Base-by-base conservation (phyloP, 768 basidiomycete species). In the Hemileccinum rubropunctum region DNA sequence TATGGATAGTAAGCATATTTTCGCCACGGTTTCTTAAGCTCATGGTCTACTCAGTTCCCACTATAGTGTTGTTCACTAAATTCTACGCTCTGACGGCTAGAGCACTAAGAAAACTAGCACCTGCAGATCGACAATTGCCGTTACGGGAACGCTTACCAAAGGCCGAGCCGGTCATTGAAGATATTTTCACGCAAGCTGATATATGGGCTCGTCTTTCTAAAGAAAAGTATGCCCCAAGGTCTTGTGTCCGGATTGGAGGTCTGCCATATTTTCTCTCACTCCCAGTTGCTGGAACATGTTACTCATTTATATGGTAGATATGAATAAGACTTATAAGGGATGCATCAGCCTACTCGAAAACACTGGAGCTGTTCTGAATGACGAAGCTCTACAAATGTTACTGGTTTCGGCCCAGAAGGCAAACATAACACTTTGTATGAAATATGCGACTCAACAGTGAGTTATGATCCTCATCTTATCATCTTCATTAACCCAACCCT, bases 1-100 rank as follows among this genome's bases (percentile, higher is more conserved):
- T 8, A 40, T 20, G 4, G 42, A 48, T 37, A n/a, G 46, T 47
- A 9, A 42, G 36, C 12, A 3, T 14, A 21, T 15, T 20, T 9
- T 3, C 6, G 11, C 14, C 33, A 13, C 14, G 12, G 20, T 17
- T n/a, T 12, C 30, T 14, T 6, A 1, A 17, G 14, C 30, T 47
- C 23, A 40, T 33, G 3, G 3, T 14, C 5, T 14, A 1, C 12
- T 10, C 12, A 52, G 51, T 50, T 37, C 51, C 53, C 6, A 45
- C 52, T 8, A 17, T 54, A 4, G 46, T 55, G 8, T 5, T 53
- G 17, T 53, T 55, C 42, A 55, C 50, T 1, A 54, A 54, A 15
- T 54, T 39, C 18, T 50, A 54, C 33, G 50, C 53, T 3, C 45
- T 54, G 6, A 23, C 33, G 23, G 11, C 45, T 3, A 18, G 35